Percentiles rank a stretch among this genome's conserved stretches.
Conservation (phyloP, 768 basidiomycete species). For the Suillus tomentosus region DNA sequence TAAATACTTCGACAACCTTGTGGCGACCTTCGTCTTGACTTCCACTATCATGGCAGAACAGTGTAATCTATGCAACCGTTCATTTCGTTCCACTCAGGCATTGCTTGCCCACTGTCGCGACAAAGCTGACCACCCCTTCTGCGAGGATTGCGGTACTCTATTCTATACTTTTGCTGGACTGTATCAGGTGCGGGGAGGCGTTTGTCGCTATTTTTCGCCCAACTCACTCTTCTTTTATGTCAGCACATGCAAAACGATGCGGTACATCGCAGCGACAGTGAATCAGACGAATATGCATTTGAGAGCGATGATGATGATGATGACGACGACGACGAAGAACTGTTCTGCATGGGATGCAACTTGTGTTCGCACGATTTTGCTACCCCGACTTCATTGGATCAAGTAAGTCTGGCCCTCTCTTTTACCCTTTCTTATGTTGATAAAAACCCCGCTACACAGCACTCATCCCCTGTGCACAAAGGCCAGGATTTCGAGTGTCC, state of each 20-base stretch:
- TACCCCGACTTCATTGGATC: conserved; percentile 25
- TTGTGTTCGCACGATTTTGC: conserved; percentile 34
- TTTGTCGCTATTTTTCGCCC: neutral
- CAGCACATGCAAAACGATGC: conserved; percentile 4
- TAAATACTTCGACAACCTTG: neutral
- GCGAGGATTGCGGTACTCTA: conserved; percentile 22
- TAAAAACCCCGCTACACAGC: neutral
- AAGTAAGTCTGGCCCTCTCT: conserved; percentile 31
- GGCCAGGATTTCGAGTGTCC: conserved; percentile 1
- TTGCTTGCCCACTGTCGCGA: conserved; percentile 24
- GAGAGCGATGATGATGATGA: conserved; percentile 1
- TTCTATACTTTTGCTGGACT: conserved; percentile 20
- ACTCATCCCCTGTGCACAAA: conserved; percentile 3
- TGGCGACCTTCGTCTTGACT: neutral
- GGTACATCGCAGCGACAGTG: conserved; percentile 3
- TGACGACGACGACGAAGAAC: conserved; percentile 14
- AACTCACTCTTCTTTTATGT: neutral
- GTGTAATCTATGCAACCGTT: conserved; percentile 4
- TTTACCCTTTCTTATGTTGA: neutral
- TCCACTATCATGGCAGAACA: conserved; percentile 4
- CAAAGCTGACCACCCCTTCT: conserved; percentile 21
- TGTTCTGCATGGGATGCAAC: conserved; percentile 27
- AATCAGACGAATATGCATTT: neutral
- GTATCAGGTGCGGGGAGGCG: conserved; percentile 12
- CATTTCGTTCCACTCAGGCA: conserved; percentile 14